Conservation (phyloP, 1,139 yeast species). For the Protomyces macrosporus region DNA sequence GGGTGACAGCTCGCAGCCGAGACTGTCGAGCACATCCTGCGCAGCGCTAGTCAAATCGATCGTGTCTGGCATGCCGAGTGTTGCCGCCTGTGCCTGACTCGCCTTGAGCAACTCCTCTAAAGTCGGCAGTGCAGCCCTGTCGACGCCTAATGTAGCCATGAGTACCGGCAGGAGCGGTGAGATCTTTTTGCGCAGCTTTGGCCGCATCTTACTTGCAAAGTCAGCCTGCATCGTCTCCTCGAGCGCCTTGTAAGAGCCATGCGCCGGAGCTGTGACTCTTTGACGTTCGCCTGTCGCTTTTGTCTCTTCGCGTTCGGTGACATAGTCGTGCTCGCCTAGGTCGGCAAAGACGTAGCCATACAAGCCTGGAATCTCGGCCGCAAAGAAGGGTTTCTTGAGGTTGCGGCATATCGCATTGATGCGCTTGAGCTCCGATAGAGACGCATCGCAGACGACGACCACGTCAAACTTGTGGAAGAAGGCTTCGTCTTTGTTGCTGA, state of each 20-base stretch:
- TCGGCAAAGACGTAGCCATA: slow-evolving; percentile 81
- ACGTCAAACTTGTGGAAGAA: slow-evolving; percentile 62
- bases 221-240: slow-evolving; percentile 5
- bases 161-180: slow-evolving; percentile 33
- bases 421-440: slow-evolving; percentile 42
- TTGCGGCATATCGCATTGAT: slow-evolving; percentile 53
- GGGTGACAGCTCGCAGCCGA: slow-evolving; percentile 55
- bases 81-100: slow-evolving; percentile 3
- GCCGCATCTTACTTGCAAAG: slow-evolving; percentile 14
- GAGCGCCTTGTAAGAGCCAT: slow-evolving; percentile 1
- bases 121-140: not conserved
- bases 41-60: slow-evolving; percentile 37
- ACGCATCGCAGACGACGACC: slow-evolving; percentile 68
- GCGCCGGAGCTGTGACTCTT: not conserved
- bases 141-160: slow-evolving; percentile 1
- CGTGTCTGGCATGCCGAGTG: slow-evolving; percentile 44
- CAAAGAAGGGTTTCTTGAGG: slow-evolving; percentile 59
- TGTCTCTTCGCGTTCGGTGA: slow-evolving; percentile 31
- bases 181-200: slow-evolving; percentile 14
- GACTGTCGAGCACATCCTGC: slow-evolving; percentile 1
- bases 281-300: slow-evolving; percentile 6
- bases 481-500: slow-evolving; percentile 39
- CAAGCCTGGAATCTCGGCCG: slow-evolving; percentile 68
- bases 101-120: not conserved
- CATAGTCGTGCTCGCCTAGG: slow-evolving; percentile 57